Percentiles rank a stretch among this genome's conserved stretches.
These are phyloP conservation scores for Gleditsia sinensis DNA, from an alignment of 306 rosid genomes.

Conservation along the genomic window DNA sequence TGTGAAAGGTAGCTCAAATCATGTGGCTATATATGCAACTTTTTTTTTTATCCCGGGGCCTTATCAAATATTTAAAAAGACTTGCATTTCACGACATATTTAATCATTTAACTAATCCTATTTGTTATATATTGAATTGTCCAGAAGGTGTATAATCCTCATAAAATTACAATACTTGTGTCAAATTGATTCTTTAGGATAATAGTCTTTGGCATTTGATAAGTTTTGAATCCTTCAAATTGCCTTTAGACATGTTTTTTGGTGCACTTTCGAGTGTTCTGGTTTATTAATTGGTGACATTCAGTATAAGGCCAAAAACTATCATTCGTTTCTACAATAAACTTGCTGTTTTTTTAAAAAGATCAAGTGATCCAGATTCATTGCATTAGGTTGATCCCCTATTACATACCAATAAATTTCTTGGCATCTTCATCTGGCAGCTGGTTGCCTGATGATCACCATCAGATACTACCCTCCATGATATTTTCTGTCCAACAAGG, in stretches of 20 bases:
- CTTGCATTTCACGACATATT: background rate
- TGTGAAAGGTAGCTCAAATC: background rate
- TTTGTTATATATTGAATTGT: background rate
- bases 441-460: background rate
- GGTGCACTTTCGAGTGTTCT: background rate
- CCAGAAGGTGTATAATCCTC: background rate
- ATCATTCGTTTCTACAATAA: background rate
- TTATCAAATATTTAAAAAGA: background rate
- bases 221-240: background rate
- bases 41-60: background rate
- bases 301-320: too few species aligned
- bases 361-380: background rate
- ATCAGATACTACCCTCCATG: background rate
- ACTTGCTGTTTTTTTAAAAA: background rate
- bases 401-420: background rate
- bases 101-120: background rate
- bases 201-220: background rate
- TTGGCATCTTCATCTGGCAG: conserved; percentile 9
- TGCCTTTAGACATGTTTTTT: background rate
- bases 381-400: background rate
- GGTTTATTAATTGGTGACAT: too few species aligned
- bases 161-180: background rate
- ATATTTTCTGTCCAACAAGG: background rate
- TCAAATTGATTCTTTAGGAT: background rate
- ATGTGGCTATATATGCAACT: background rate